Percentiles rank a stretch among this genome's conserved stretches.
These are phyloP conservation scores for Rubia occidens DNA, from an alignment of 305 asterid species.

Conservation along the genomic window DNA sequence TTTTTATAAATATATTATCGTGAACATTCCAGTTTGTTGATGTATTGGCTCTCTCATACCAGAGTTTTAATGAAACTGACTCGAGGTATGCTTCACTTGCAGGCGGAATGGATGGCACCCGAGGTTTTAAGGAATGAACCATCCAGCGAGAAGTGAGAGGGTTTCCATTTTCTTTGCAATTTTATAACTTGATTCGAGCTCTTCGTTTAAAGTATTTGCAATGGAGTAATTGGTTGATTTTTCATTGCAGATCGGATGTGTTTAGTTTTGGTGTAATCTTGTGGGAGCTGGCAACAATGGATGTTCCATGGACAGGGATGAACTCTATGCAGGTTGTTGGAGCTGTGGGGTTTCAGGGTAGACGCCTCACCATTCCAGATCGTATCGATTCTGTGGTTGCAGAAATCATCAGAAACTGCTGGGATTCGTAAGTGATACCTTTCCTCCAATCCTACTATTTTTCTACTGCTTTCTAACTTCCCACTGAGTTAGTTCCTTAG, in stretches of 20 bases:
- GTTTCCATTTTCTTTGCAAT: slow-evolving; percentile 5
- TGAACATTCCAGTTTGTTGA: slow-evolving; percentile 11
- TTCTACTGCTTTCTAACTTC: neutral
- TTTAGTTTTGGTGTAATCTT: slow-evolving; percentile 91
- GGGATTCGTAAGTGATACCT: slow-evolving; percentile 57
- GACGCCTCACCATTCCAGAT: slow-evolving; percentile 67
- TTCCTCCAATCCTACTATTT: neutral
- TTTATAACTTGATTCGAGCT: neutral
- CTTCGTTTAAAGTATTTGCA: neutral
- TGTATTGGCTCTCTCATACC: slow-evolving; percentile 3
- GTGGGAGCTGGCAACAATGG: slow-evolving; percentile 92
- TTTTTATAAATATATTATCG: slow-evolving; percentile 5
- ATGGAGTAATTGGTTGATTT: slow-evolving; percentile 6
- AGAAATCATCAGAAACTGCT: slow-evolving; percentile 66
- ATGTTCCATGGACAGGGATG: slow-evolving; percentile 89
- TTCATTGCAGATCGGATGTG: slow-evolving; percentile 75
- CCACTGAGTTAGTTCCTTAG: neutral
- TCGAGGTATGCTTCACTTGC: slow-evolving; percentile 25
- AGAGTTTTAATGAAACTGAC: slow-evolving; percentile 10
- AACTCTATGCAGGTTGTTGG: slow-evolving; percentile 99
- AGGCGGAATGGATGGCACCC: slow-evolving; percentile 99
- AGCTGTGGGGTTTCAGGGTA: slow-evolving; percentile 92
- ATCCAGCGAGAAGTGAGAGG: slow-evolving; percentile 62
- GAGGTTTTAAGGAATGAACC: slow-evolving; percentile 93
- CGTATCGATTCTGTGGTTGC: slow-evolving; percentile 65